Evolutionary conservation across 2,329 filamentous ascomycete genomes (phyloP), one percentile per base, ranked within the genome.

Genomic region (Aspergillus sp.): DNA sequence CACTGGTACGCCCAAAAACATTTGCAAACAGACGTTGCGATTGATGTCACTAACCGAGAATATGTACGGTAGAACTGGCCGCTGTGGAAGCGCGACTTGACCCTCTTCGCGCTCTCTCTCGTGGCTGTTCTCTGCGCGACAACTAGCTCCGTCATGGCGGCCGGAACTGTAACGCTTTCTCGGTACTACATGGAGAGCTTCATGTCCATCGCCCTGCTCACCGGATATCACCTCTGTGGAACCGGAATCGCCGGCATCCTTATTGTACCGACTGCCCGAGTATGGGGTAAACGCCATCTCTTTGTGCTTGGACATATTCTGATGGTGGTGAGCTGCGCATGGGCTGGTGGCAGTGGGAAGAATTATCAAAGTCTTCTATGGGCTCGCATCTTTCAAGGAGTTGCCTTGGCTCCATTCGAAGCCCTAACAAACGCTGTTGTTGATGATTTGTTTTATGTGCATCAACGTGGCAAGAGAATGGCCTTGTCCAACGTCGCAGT

Each of bases 281-380:
- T 97, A 62, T 97, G 91, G 90, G 93, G 93, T 39, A 97, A 96
- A 75, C 84, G 93, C 41, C 93, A 97, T 77, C 78, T 92, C 15
- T 97, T 96, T 72, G 76, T 97, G 24, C 66, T 96, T 2, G 92
- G 91, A 7, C 87, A 88, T 45, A 62, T 90, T 48, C 81, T 96
- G 57, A 81, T 96, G 66, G 83, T 96, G 42, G 79, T 83, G 43
- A 89, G 88, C 56, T 90, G 87, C 63, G 85, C 83, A 6, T 97
- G 93, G 93, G 92, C 85, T 26, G 90, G 90, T 30, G 85, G 82
- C 0, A 85, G 84, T 36, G 82, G 84, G 11, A 81, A 79, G 39
- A 85, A 85, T 71, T 95, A 96, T 72, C 79, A 76, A 15, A 90
- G 86, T 67, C 79, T 97, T 59, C 70, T 95, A 4, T 90, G 86